Conservation (phyloP, 306 rosid genomes). For the Chamaecrista fasciculata region DNA sequence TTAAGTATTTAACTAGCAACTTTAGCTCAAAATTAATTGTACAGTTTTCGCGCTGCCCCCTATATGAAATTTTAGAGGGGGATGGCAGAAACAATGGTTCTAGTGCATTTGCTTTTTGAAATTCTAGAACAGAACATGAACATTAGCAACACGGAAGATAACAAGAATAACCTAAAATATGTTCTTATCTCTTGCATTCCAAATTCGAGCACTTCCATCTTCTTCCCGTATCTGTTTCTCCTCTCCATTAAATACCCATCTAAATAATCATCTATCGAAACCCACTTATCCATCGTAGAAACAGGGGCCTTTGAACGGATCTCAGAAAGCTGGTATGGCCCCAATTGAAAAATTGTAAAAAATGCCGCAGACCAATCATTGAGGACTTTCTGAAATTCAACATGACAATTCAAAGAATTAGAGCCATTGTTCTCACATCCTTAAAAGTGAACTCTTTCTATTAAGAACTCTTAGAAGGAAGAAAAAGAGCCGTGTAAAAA, state of each 20-base stretch:
- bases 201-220: constrained; percentile 87
- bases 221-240: constrained; percentile 90
- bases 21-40: constrained; percentile 36
- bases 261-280: constrained; percentile 90
- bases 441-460: constrained; percentile 1
- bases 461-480: neutral
- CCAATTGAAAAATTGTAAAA: constrained; percentile 77
- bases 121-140: constrained; percentile 98
- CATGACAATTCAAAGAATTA: constrained; percentile 22
- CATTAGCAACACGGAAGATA: constrained; percentile 78
- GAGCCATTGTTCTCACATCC: constrained; percentile 14
- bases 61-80: constrained; percentile 46
- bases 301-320: constrained; percentile 36
- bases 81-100: constrained; percentile 74
- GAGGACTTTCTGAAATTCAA: constrained; percentile 71
- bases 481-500: neutral
- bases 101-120: constrained; percentile 71
- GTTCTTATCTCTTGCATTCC: constrained; percentile 98
- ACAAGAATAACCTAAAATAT: constrained; percentile 85
- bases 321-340: constrained; percentile 50
- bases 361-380: constrained; percentile 81
- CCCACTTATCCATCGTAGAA: constrained; percentile 55
- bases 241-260: constrained; percentile 91
- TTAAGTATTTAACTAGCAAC: constrained; percentile 30
- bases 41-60: constrained; percentile 31